Evolutionary conservation across 768 basidiomycete genomes (phyloP), one percentile per base, ranked within the genome.

Genomic region (Mycena indigotica): DNA sequence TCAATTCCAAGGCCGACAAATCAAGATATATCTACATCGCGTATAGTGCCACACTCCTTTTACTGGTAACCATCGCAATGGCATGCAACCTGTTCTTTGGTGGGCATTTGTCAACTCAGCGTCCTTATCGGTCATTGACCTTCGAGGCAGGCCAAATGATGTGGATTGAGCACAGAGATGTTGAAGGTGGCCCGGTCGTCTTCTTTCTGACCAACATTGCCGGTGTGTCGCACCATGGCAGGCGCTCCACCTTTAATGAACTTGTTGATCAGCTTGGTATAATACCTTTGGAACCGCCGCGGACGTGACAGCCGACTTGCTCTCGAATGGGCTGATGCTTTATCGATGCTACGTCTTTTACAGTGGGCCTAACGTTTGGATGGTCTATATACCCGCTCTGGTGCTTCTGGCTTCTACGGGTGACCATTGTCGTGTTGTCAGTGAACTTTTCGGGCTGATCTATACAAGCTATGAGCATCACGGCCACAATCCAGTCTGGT

Each of bases 261-360:
- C 10, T 38, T n/a, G 12, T n/a, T 10, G n/a, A 10, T n/a, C n/a
- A 38, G 58, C 56, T 0, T 76, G 76, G 76, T 70, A 67, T 52
- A 67, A 71, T 45, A 71, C 69, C 3, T 52, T 72, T 19, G 72
- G 74, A 4, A 58, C 66, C 10, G 64, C 66, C 12, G 67, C 71
- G 8, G 53, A 67, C 19, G 53, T 60, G 10, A n/a, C 66, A 2
- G 52, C 75, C 12, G 72, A 75, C 44, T 56, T 75, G 3, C 62
- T 76, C 58, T 68, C 67, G 16, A 72, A 76, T 26, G 76, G 56
- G 0, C 52, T 77, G 25, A 68, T 78, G 78, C 65, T 79, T 28
- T 70, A 75, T 55, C 74, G 75, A 21, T 73, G 70, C 57, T 72
- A 57, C 26, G 60, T 72, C 23, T 61, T 79, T 19, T 77, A 69